Base-by-base conservation (phyloP, 2,329 filamentous ascomycete species). In the Immersiporthe knoxdaviesiana region DNA sequence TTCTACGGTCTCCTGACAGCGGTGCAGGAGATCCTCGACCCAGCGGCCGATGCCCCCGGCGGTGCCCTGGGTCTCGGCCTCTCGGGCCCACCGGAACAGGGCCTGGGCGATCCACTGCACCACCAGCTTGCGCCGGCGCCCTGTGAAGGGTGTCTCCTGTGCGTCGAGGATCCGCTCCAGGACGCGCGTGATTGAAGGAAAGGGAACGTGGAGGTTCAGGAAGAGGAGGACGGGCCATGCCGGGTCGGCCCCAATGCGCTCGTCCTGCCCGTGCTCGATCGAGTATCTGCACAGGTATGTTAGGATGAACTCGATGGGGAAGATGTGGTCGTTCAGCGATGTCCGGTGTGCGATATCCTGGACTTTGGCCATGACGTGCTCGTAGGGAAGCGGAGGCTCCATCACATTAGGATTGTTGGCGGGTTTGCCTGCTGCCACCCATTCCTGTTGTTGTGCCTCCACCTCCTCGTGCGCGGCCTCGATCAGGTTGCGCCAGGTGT, bases 401-500 rank as follows among this genome's bases (percentile, higher is more conserved):
- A 79, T 79, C 0, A 81, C 79, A 2, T 82, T 61, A 1, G 72
- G 69, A 11, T 69, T 72, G 2, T 72, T 70, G 3, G 77, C 77
- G 2, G 78, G 78, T 74, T 79, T 24, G 85, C 87, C 69, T 84
- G 81, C 66, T 12, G 71, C 73, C 11, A 79, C 74, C 76, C 78
- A 82, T 3, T 70, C 75, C 37, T 81, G 79, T 16, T 79, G 74
- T 41, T 81, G 80, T 7, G 30, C 30, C 39, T 67, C 79, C 30
- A 85, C 79, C 27, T 88, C 85, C 37, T 85, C 81, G 76, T 95
- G 91, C 7, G 90, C 88, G 72, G 90, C 86, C 69, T 92, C 87
- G 71, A 99, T 89, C 27, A 97, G 84, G 74, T 91, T 90, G 76
- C 90, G 86, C 96, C 96, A 99, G 3, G 93, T 97, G 54, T 90